Evolutionary conservation across 2,329 filamentous ascomycete genomes (phyloP), one percentile per base, ranked within the genome.

Genomic region (Pleurostoma richardsiae): DNA sequence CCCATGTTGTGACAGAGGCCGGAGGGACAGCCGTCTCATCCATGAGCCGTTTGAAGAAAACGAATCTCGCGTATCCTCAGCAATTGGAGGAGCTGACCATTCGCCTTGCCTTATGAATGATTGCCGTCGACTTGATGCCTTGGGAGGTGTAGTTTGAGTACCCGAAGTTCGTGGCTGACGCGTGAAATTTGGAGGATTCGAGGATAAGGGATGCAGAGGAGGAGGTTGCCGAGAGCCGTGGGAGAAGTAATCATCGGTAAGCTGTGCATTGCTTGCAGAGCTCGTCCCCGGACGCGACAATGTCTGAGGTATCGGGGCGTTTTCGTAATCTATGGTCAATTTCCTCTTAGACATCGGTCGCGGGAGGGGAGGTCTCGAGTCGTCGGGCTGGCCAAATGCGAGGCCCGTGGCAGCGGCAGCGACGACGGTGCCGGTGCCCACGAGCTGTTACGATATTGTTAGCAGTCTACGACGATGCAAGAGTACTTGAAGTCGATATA

Each of bases 11-110:
- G 82, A 86, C 28, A 74, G 60, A 26, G 84, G 84, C 28, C 85
- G 78, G 40, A 80, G 71, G 28, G 86, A 88, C 38, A 90, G 68
- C 43, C 85, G 80, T 55, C 81, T 80, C 53, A 90, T 81, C 87
- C 87, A 91, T 29, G 85, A 88, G 46, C 79, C 73, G 58, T 72
- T 77, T 31, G 80, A 84, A 11, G 81, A 83, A 31, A 75, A 56
- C 4, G 82, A 85, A 56, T 82, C 77, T 52, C 79, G 70, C 38
- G 67, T 60, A 53, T 65, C 66, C 49, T 82, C 77, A 10, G 63
- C 60, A 42, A 67, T 64, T 27, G 65, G 62, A 26, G 64, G 58
- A 29, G 65, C 59, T 30, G 61, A 53, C 41, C 59, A 55, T 40
- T 76, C 73, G 38, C 58, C 57, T 31, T 62, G 62, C 46, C 65